Evolutionary conservation across 176 grass and related monocot species (phyloP).

Genomic region (Secale cereale): DNA sequence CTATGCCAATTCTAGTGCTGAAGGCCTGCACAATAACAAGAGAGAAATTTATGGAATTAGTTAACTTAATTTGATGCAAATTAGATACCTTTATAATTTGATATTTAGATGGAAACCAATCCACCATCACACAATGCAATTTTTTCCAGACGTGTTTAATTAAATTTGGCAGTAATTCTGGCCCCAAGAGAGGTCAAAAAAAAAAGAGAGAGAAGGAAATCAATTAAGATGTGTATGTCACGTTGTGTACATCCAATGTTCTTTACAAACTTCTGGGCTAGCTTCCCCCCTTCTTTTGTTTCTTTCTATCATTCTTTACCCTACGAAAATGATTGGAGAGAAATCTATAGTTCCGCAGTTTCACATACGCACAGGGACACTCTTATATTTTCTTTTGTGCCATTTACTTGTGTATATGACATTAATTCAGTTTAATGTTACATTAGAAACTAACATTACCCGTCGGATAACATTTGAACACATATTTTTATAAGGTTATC

Average conservation of each 20-base stretch:
- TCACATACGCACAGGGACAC: not conserved
- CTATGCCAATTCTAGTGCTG: too few species aligned
- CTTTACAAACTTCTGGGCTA: not conserved
- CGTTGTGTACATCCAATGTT: not conserved
- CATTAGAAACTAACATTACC: too few species aligned
- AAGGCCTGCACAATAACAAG: too few species aligned
- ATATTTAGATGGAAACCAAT: too few species aligned
- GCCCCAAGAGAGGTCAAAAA: not conserved
- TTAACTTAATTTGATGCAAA: too few species aligned
- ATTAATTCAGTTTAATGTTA: not conserved
- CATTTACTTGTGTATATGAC: not conserved
- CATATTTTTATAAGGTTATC: not conserved
- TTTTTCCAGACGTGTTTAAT: too few species aligned
- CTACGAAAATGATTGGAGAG: too few species aligned
- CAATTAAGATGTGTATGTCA: not conserved
- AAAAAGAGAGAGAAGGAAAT: not conserved
- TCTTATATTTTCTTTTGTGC: not conserved
- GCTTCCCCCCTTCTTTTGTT: not conserved
- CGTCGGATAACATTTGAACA: not conserved
- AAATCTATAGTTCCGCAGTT: not conserved
- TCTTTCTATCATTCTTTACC: not conserved
- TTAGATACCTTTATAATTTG: too few species aligned
- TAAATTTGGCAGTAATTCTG: too few species aligned
- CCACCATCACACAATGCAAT: too few species aligned
- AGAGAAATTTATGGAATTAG: too few species aligned